Evolutionary conservation across 331 rosid species (phyloP).

Genomic region (Quercus tomentella): DNA sequence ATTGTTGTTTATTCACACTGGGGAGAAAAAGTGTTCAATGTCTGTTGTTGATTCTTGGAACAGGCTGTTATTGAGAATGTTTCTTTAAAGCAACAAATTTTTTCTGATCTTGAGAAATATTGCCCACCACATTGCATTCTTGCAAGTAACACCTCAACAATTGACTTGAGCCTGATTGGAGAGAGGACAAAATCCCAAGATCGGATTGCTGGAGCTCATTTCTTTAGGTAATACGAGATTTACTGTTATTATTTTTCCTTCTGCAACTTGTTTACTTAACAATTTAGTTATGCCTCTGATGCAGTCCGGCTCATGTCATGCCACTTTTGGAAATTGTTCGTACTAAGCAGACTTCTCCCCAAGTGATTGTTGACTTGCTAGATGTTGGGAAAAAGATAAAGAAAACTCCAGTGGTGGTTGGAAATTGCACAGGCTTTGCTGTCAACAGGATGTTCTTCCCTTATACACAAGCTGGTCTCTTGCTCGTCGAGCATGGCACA

Average conservation of each 20-base stretch:
- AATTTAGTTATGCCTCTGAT: constrained; percentile 30
- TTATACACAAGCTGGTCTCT: constrained; percentile 69
- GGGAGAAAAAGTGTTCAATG: constrained; percentile 7
- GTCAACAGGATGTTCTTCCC: constrained; percentile 95
- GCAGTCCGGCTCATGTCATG: constrained; percentile 96
- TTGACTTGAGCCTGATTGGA: constrained; percentile 92
- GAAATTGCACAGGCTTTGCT: constrained; percentile 98
- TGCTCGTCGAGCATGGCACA: constrained; percentile 82
- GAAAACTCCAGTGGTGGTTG: constrained; percentile 95
- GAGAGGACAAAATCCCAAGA: constrained; percentile 70
- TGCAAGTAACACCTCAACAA: constrained; percentile 97
- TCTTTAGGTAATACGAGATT: constrained; percentile 65
- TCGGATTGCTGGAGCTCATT: constrained; percentile 91
- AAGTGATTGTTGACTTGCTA: constrained; percentile 78
- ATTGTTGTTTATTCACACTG: constrained; percentile 8
- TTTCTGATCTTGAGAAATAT: constrained; percentile 85
- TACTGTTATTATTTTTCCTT: neutral
- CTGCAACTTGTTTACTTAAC: constrained; percentile 10
- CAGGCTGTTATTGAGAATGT: constrained; percentile 94
- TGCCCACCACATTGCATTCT: constrained; percentile 91
- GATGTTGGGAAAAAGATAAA: constrained; percentile 77
- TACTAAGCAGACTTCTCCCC: constrained; percentile 79
- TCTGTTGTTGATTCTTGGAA: constrained; percentile 31
- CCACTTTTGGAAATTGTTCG: constrained; percentile 97
- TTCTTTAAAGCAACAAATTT: constrained; percentile 87